Conservation (phyloP, 2,329 filamentous ascomycete genomes). For the Sporothrix humicola region DNA sequence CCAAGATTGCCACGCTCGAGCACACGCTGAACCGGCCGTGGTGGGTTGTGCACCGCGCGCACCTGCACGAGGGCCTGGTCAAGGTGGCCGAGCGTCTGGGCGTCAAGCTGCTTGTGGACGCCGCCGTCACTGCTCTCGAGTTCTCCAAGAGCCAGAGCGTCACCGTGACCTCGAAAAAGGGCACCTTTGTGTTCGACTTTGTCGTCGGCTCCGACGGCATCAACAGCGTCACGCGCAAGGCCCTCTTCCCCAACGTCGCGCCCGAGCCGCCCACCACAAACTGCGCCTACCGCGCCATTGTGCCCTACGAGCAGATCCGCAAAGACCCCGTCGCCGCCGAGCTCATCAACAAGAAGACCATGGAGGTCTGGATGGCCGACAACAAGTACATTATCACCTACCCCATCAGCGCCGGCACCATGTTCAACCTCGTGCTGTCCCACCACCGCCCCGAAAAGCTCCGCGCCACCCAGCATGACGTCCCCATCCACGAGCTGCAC, state of each 20-base stretch:
- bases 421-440: constrained; percentile 55
- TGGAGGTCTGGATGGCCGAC: constrained; percentile 37
- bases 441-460: constrained; percentile 40
- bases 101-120: constrained; percentile 47
- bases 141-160: constrained; percentile 41
- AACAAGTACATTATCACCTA: constrained; percentile 54
- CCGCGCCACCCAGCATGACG: constrained; percentile 46
- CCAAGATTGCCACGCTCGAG: constrained; percentile 45
- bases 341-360: constrained; percentile 47
- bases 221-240: constrained; percentile 47
- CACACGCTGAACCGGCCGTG: constrained; percentile 47
- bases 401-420: constrained; percentile 51
- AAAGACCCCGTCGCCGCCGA: constrained; percentile 50
- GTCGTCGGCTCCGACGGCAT: constrained; percentile 43
- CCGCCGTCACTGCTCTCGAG: constrained; percentile 35
- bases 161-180: constrained; percentile 43
- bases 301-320: constrained; percentile 51
- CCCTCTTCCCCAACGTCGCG: constrained; percentile 50
- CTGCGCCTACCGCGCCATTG: constrained; percentile 53
- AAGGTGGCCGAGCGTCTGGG: constrained; percentile 49
- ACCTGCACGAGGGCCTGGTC: constrained; percentile 53
- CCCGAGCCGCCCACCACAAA: constrained; percentile 50
- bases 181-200: constrained; percentile 44
- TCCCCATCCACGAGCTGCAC: constrained; percentile 51
- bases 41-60: constrained; percentile 56